Percentiles rank a stretch among this genome's conserved stretches.
Conservation (phyloP, 1,139 yeast genomes). For the Geotrichum candidum region DNA sequence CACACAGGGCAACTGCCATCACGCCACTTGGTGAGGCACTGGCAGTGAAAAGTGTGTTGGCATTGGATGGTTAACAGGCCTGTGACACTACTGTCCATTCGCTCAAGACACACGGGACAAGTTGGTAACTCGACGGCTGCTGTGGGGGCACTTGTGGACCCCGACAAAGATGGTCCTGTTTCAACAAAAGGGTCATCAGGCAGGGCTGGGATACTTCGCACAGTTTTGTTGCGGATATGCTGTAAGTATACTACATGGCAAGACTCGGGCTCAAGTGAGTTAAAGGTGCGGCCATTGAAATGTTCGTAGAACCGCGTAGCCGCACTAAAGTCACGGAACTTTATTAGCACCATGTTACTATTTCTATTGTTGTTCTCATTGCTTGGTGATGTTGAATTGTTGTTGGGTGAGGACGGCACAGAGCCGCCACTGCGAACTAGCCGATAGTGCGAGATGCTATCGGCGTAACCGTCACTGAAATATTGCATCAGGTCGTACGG, state of each 20-base stretch:
- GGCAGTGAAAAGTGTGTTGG: slow-evolving; percentile 91
- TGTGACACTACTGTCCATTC: slow-evolving; percentile 76
- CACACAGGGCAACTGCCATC: slow-evolving; percentile 93
- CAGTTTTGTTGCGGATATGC: slow-evolving; percentile 43
- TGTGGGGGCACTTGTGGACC: slow-evolving; percentile 18
- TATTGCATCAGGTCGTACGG: slow-evolving; percentile 79
- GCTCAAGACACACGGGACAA: slow-evolving; percentile 88
- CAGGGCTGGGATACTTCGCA: slow-evolving; percentile 50
- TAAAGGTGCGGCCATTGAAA: slow-evolving; percentile 71
- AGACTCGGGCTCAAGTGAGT: slow-evolving; percentile 71
- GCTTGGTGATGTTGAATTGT: not conserved
- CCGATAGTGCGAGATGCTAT: slow-evolving; percentile 65
- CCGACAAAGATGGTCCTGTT: slow-evolving; percentile 1
- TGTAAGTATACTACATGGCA: slow-evolving; percentile 72
- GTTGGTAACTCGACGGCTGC: slow-evolving; percentile 62
- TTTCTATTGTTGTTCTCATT: slow-evolving; percentile 30
- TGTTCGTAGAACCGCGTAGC: slow-evolving; percentile 61
- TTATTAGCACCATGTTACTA: slow-evolving; percentile 70
- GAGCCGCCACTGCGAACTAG: slow-evolving; percentile 54
- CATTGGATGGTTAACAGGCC: slow-evolving; percentile 87
- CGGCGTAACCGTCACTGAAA: slow-evolving; percentile 56
- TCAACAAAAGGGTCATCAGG: slow-evolving; percentile 61
- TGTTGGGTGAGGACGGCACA: not conserved
- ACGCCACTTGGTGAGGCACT: slow-evolving; percentile 81
- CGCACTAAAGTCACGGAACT: slow-evolving; percentile 51